These are phyloP conservation scores for Venturia pyrina DNA, from an alignment of 2,329 filamentous ascomycete species.

Conservation along the genomic window DNA sequence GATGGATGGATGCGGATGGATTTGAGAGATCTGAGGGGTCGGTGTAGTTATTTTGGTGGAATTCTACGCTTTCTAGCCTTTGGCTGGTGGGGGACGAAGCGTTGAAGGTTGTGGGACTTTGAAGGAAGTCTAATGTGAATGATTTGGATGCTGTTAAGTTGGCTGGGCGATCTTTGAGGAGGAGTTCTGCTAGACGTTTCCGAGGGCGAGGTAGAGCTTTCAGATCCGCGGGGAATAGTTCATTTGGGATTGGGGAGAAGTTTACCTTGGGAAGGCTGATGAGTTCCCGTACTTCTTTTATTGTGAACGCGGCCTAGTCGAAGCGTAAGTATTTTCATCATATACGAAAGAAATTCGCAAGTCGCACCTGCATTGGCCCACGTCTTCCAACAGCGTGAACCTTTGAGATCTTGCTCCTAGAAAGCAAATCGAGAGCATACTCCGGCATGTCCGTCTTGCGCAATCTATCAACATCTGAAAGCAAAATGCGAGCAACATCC, in stretches of 20 bases:
- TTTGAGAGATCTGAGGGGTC: constrained; percentile 34
- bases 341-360: neutral
- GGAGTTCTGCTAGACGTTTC: constrained; percentile 68
- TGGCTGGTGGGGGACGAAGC: constrained; percentile 35
- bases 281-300: constrained; percentile 86
- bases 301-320: constrained; percentile 77
- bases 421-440: constrained; percentile 64
- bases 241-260: constrained; percentile 58
- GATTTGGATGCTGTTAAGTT: constrained; percentile 47
- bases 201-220: constrained; percentile 64
- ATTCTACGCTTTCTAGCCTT: constrained; percentile 54
- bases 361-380: constrained; percentile 68
- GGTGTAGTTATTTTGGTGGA: constrained; percentile 43
- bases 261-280: constrained; percentile 63
- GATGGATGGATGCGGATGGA: constrained; percentile 40
- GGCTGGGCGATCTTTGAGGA: constrained; percentile 59
- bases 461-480: constrained; percentile 64
- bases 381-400: constrained; percentile 83
- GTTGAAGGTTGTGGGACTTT: constrained; percentile 64
- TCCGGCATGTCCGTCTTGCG: constrained; percentile 82
- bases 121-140: constrained; percentile 79
- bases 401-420: constrained; percentile 61
- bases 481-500: constrained; percentile 80
- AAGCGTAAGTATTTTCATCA: neutral
- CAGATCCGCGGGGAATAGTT: constrained; percentile 57